Evolutionary conservation across 108 stramenopile species (phyloP).

Genomic region (Cylindrotheca closterium): DNA sequence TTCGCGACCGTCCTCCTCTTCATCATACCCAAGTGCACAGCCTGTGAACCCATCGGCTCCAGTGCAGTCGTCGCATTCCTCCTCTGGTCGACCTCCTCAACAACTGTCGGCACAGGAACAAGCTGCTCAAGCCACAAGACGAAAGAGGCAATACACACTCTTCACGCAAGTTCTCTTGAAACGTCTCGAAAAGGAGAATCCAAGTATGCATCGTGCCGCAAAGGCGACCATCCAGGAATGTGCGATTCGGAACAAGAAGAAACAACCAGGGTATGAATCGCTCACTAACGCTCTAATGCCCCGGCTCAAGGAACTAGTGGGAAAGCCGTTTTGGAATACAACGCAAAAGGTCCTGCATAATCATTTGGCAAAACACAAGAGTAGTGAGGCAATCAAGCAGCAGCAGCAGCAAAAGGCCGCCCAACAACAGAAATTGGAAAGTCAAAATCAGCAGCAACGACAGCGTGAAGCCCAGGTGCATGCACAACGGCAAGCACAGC

Average conservation of each 20-base stretch:
- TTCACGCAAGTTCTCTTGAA: slow-evolving; percentile 85
- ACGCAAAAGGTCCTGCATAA: slow-evolving; percentile 59
- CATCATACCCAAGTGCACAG: slow-evolving; percentile 16
- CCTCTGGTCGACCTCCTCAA: slow-evolving; percentile 9
- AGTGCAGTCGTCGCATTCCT: slow-evolving; percentile 6
- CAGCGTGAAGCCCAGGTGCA: slow-evolving; percentile 8
- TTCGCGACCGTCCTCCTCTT: not conserved
- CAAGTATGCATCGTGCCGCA: slow-evolving; percentile 58
- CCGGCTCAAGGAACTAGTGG: slow-evolving; percentile 57
- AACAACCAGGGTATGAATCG: slow-evolving; percentile 60
- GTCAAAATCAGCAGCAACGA: slow-evolving; percentile 10
- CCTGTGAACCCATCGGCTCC: slow-evolving; percentile 3
- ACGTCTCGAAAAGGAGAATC: slow-evolving; percentile 77
- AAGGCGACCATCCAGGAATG: slow-evolving; percentile 78
- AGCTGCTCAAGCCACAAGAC: slow-evolving; percentile 30
- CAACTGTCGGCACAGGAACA: slow-evolving; percentile 1
- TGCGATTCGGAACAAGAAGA: slow-evolving; percentile 73
- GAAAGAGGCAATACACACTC: slow-evolving; percentile 83
- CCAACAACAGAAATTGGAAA: slow-evolving; percentile 3
- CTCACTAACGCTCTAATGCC: slow-evolving; percentile 63
- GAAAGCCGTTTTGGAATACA: slow-evolving; percentile 70
- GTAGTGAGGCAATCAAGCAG: slow-evolving; percentile 11
- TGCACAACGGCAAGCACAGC: slow-evolving; percentile 14
- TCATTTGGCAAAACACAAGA: slow-evolving; percentile 58
- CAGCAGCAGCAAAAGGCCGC: slow-evolving; percentile 7